A percentile compares a stretch with the other conserved stretches of the same genome.
Evolutionary conservation across 306 rosid genomes (phyloP).

Genomic region (Pterocarpus santalinus): DNA sequence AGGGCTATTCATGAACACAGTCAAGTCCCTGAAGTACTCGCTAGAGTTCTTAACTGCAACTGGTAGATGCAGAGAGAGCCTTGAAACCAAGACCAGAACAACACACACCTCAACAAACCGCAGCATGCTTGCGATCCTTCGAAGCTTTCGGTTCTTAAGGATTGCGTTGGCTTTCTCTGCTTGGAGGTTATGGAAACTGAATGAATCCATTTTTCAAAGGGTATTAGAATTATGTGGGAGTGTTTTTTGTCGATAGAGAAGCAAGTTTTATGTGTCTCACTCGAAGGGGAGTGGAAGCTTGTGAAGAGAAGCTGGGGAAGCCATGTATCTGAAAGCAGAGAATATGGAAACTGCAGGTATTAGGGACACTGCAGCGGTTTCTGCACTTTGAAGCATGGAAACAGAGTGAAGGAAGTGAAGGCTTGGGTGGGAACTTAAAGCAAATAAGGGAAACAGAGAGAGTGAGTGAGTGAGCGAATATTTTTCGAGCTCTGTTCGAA

Average conservation of each 20-base stretch:
- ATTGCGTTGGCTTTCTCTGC: constrained; percentile 75
- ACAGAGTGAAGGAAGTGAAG: constrained; percentile 27
- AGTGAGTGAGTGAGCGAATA: neutral
- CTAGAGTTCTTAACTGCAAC: constrained; percentile 67
- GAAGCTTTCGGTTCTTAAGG: constrained; percentile 57
- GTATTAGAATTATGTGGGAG: neutral
- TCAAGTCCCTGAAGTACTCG: constrained; percentile 61
- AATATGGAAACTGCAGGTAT: constrained; percentile 49
- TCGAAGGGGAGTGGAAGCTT: constrained; percentile 47
- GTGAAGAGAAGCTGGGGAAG: constrained; percentile 24
- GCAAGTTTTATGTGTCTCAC: constrained; percentile 43
- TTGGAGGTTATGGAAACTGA: constrained; percentile 66
- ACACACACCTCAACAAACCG: constrained; percentile 69
- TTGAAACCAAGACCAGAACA: constrained; percentile 66
- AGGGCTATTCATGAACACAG: constrained; percentile 61
- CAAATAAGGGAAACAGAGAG: neutral
- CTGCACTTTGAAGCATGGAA: constrained; percentile 59
- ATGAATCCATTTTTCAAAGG: constrained; percentile 62
- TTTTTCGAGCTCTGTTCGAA: too few species aligned
- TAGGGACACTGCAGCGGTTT: constrained; percentile 29
- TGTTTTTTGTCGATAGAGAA: neutral
- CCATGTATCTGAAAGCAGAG: constrained; percentile 46
- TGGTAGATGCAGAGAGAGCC: constrained; percentile 64
- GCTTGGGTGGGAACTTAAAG: constrained; percentile 1
- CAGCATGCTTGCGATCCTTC: constrained; percentile 59